Evolutionary conservation across 1,284 basidiomycete genomes (phyloP).

Genomic region (Ganoderma resinaceum): DNA sequence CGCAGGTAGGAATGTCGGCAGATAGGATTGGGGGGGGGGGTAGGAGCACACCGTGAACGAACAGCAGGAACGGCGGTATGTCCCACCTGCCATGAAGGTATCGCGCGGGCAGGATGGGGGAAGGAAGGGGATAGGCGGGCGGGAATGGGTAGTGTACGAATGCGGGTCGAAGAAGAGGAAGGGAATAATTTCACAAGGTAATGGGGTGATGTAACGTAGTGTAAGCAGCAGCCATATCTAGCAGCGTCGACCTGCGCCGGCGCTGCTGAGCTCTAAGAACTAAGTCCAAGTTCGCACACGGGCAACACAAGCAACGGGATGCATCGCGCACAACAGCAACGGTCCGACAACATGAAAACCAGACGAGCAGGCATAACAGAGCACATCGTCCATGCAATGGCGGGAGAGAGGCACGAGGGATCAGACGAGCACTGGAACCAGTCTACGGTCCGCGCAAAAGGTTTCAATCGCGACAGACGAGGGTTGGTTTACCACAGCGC

Average conservation of each 20-base stretch:
- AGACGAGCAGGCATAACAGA: background rate
- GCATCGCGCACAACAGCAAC: background rate
- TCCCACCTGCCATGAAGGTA: conserved; percentile 10
- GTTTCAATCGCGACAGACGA: background rate
- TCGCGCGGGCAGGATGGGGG: conserved; percentile 1
- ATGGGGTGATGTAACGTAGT: conserved; percentile 11
- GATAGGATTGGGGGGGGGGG: background rate
- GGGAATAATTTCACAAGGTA: conserved; percentile 30
- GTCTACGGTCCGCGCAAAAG: background rate
- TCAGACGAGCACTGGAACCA: background rate
- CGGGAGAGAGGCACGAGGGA: background rate
- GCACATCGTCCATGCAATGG: background rate
- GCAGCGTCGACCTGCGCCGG: conserved; percentile 18
- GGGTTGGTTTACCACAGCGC: conserved; percentile 24
- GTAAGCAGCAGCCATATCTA: conserved; percentile 4
- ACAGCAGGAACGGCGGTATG: conserved; percentile 11
- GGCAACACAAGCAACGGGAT: too few relatives aligned
- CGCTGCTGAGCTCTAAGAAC: conserved; percentile 20
- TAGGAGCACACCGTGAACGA: background rate
- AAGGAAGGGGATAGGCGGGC: background rate
- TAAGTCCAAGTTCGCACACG: conserved; percentile 2
- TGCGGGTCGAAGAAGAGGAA: conserved; percentile 7
- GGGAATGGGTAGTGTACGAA: background rate
- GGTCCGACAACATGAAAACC: background rate
- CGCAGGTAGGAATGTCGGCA: conserved; percentile 4